Base-by-base conservation (phyloP, 768 basidiomycete genomes). In the Saitozyma sp. region DNA sequence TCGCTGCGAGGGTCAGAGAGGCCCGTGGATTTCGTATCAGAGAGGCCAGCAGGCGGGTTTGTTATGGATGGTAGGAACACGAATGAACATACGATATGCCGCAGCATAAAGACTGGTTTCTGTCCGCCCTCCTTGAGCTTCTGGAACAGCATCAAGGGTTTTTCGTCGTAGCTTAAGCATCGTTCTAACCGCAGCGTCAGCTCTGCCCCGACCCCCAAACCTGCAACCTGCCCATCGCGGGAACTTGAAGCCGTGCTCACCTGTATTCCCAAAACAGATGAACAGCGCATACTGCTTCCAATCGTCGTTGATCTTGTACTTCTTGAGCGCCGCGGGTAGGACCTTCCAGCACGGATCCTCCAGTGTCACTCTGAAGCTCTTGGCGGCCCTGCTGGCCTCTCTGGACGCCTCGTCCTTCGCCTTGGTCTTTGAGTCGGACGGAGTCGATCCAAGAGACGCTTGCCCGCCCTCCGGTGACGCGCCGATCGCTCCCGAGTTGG, bases 241-340 rank as follows among this genome's bases (percentile, higher is more conserved):
- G 38, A 56, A 19, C 11, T 9, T 51, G 1, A 41, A 39, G 29
- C 13, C 38, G 9, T 7, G 13, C 85, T 69, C 75, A 92, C 94
- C 92, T 56, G 92, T 83, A 57, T 89, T 88, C 10, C 94, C 95
- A 79, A 95, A 97, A 71, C 95, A 98, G 64, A 99, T 98, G 81
- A 99, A 99, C 89, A 99, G 90, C 38, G 96, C 96, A 82, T 98
- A 99, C 73, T 92, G 91, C 82, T 92, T 89, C 96, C 96, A 99
- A 78, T 91, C 94, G 67, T 98, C 96, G 79, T 95, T 92, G 81
- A 98, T 98, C 75, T 91, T 93, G 79, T 99, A 99, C 80, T 98
- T 98, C 82, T 97, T 97, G 66, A 99, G 82, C 14, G 96, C 96
- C 0, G 96, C 96, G 1, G 96, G 96, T 14, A 99, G 83, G 19